Evolutionary conservation across 495 filamentous ascomycete species (phyloP).

Genomic region (Talaromyces adpressus): DNA sequence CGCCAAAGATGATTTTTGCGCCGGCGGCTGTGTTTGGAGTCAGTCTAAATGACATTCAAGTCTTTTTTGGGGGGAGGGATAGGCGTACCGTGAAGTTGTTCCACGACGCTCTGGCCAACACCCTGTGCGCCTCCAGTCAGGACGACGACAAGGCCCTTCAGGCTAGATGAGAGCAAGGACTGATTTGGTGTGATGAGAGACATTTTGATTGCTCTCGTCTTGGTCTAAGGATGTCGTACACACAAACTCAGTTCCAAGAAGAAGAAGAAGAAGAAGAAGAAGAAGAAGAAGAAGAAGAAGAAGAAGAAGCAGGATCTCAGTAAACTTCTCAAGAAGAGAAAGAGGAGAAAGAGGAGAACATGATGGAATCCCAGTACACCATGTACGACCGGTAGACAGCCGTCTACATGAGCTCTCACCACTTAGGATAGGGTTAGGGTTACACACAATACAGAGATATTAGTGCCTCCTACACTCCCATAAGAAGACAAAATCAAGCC

Average conservation of each 20-base stretch:
- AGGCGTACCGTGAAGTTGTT: constrained; percentile 22
- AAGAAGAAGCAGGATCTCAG: background rate
- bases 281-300: background rate
- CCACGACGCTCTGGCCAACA: constrained; percentile 24
- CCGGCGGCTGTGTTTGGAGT: constrained; percentile 19
- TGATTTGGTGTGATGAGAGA: constrained; percentile 2
- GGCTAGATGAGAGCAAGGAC: background rate
- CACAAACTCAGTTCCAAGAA: background rate
- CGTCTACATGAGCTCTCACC: too few relatives aligned
- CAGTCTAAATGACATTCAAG: too few relatives aligned
- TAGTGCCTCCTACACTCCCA: too few relatives aligned
- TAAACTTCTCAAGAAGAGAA: too few relatives aligned
- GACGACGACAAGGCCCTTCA: constrained; percentile 28
- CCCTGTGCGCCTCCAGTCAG: constrained; percentile 32
- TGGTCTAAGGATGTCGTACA: background rate
- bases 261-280: background rate
- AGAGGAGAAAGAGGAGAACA: too few relatives aligned
- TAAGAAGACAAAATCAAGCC: background rate
- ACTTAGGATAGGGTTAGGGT: too few relatives aligned
- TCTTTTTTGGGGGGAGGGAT: too few relatives aligned
- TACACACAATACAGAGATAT: too few relatives aligned
- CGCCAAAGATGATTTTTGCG: constrained; percentile 28
- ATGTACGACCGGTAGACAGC: too few relatives aligned
- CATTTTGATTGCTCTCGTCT: background rate
- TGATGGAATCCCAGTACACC: too few relatives aligned